Conservation (phyloP, 2,329 filamentous ascomycete genomes). For the Monosporascus ibericus region DNA sequence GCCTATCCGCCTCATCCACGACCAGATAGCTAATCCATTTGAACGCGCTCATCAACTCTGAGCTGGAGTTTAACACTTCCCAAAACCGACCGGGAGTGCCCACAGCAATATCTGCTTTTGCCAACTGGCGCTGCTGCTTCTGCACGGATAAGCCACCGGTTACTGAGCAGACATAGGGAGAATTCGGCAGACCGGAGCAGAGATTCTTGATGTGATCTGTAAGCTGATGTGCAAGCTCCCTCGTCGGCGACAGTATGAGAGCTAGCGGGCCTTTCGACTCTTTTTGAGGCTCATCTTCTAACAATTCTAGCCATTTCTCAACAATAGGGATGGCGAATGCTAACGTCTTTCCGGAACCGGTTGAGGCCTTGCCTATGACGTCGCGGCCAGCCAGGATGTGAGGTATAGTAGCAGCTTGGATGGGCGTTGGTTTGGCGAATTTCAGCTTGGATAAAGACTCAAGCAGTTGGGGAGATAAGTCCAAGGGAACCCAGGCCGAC, state of each 20-base stretch:
- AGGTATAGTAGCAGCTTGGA: constrained; percentile 76
- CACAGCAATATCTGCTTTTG: constrained; percentile 84
- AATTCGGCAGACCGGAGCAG: constrained; percentile 53
- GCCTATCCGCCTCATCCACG: constrained; percentile 86
- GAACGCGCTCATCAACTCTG: constrained; percentile 63
- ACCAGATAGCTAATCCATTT: constrained; percentile 75
- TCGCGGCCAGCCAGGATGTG: constrained; percentile 78
- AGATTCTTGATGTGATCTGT: constrained; percentile 74
- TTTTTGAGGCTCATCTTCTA: constrained; percentile 25
- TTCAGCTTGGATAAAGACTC: constrained; percentile 71
- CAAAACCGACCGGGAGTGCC: constrained; percentile 88
- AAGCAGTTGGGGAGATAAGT: constrained; percentile 65
- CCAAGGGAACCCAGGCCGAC: constrained; percentile 70
- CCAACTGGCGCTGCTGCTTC: constrained; percentile 83
- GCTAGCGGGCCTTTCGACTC: constrained; percentile 54
- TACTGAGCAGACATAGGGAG: constrained; percentile 75
- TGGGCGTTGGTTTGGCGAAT: constrained; percentile 74
- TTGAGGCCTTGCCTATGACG: constrained; percentile 92
- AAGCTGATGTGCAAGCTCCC: constrained; percentile 91
- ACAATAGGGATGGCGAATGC: constrained; percentile 93
- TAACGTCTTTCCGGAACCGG: constrained; percentile 92
- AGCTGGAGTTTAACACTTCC: constrained; percentile 81
- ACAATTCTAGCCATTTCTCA: constrained; percentile 63
- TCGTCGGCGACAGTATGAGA: constrained; percentile 81
- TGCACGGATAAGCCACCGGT: constrained; percentile 91